Evolutionary conservation across 1,284 basidiomycete species (phyloP).

Genomic region (Leccinum pachyderme): DNA sequence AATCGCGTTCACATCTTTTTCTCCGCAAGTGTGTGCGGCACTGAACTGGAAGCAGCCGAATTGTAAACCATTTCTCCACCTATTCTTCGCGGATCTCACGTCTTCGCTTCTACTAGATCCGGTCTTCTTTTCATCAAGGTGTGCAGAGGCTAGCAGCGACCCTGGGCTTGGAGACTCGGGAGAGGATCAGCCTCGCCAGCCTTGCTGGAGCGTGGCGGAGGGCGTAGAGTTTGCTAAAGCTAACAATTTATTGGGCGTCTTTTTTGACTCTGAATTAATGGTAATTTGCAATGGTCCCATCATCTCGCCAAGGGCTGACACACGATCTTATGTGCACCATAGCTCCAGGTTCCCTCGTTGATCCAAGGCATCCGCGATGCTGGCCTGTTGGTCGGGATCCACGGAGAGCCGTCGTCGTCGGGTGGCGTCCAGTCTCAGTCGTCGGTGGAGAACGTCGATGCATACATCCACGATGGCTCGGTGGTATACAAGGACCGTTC

Average conservation of each 20-base stretch:
- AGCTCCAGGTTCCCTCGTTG: conserved; percentile 79
- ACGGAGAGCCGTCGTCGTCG: conserved; percentile 52
- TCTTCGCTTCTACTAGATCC: conserved; percentile 61
- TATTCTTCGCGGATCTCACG: conserved; percentile 12
- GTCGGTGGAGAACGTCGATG: conserved; percentile 60
- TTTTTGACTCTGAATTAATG: conserved; percentile 86
- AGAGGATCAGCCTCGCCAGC: conserved; percentile 38
- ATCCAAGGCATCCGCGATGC: conserved; percentile 85
- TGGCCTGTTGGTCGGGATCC: conserved; percentile 83
- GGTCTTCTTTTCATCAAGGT: conserved; percentile 91
- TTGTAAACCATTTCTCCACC: conserved; percentile 50
- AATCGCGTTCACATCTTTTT: conserved; percentile 87
- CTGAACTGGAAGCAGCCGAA: conserved; percentile 99
- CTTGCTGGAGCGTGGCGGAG: conserved; percentile 70
- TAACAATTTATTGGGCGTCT: conserved; percentile 93
- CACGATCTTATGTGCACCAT: conserved; percentile 8
- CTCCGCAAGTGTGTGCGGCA: conserved; percentile 82
- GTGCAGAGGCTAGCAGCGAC: conserved; percentile 59
- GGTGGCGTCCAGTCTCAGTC: conserved; percentile 40
- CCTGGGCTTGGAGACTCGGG: conserved; percentile 50
- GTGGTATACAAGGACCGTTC: conserved; percentile 65
- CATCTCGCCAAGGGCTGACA: neutral
- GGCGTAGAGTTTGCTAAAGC: conserved; percentile 93
- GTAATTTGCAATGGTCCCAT: conserved; percentile 43
- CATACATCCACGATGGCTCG: conserved; percentile 58